phyloP scores from a whole-genome alignment of 2,329 filamentous ascomycete species.

The Pestalotiopsis sp. region DNA sequence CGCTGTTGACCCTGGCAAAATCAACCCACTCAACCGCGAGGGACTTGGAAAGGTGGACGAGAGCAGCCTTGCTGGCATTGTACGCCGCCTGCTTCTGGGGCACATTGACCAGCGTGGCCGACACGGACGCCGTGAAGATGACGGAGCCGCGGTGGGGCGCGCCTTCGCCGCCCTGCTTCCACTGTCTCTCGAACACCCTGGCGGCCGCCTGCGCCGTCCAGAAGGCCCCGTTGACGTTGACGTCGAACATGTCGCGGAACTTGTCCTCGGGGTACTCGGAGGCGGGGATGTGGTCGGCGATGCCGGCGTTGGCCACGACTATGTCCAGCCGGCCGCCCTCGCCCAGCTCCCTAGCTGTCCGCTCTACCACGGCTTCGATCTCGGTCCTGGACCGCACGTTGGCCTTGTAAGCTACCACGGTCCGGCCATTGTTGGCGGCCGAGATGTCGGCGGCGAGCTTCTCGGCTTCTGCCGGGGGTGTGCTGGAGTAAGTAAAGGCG shows the following conservation, averaged over 20 bases:
- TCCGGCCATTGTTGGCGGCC: conserved; percentile 17
- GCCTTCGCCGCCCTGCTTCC: conserved; percentile 22
- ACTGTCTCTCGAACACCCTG: conserved; percentile 36
- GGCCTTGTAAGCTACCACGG: conserved; percentile 37
- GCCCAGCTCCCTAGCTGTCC: conserved; percentile 37
- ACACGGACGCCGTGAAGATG: conserved; percentile 42
- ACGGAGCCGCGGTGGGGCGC: conserved; percentile 33
- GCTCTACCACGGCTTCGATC: conserved; percentile 32
- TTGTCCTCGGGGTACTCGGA: conserved; percentile 41
- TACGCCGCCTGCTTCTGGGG: conserved; percentile 43
- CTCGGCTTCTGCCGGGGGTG: conserved; percentile 25
- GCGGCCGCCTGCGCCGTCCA: conserved; percentile 45
- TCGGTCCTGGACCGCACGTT: conserved; percentile 33
- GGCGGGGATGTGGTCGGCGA: conserved; percentile 36
- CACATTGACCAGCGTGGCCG: conserved; percentile 40
- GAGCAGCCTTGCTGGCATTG: conserved; percentile 44
- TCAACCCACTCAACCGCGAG: conserved; percentile 45
- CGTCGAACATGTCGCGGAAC: conserved; percentile 37
- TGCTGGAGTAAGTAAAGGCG: conserved; percentile 32
- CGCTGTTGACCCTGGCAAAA: conserved; percentile 40
- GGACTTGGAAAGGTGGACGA: conserved; percentile 40
- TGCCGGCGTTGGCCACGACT: conserved; percentile 44
- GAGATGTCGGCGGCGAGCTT: conserved; percentile 25
- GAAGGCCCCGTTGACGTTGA: conserved; percentile 44
- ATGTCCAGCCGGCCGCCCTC: conserved; percentile 36